phyloP scores from a whole-genome alignment of 331 rosid species.

The Malus hybrid region DNA sequence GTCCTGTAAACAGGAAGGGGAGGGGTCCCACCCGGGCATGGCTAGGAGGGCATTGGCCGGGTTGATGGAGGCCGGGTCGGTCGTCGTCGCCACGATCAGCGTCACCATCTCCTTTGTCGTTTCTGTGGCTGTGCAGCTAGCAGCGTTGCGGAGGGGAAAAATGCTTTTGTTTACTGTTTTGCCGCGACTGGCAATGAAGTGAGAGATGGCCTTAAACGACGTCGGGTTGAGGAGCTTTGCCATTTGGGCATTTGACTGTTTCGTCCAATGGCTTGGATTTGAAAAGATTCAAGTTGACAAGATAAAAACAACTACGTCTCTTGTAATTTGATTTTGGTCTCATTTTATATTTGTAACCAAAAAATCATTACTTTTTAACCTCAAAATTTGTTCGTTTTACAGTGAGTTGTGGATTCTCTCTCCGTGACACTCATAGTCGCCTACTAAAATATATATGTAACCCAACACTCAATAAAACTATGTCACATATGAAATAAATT shows the following conservation, averaged over 20 bases:
- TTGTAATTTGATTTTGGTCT: too few relatives aligned
- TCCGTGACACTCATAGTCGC: too few relatives aligned
- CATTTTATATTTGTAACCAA: too few relatives aligned
- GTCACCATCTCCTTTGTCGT: constrained; percentile 43
- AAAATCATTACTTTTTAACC: fast-evolving
- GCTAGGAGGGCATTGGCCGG: constrained; percentile 66
- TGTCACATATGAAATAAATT: too few relatives aligned
- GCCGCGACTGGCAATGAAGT: background rate
- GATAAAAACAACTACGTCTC: too few relatives aligned
- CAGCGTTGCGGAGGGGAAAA: background rate
- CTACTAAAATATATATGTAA: too few relatives aligned
- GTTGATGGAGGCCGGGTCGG: constrained; percentile 86
- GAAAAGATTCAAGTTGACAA: too few relatives aligned
- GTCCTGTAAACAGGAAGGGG: constrained; percentile 52
- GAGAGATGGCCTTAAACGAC: background rate
- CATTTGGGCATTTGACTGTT: background rate
- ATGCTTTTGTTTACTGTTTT: background rate
- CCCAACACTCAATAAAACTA: too few relatives aligned
- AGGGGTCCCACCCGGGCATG: constrained; percentile 55
- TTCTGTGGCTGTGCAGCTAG: background rate
- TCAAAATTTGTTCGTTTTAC: too few relatives aligned
- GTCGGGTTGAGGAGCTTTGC: background rate
- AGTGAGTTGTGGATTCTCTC: too few relatives aligned
- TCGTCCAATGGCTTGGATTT: too few relatives aligned
- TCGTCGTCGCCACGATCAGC: constrained; percentile 67